These are phyloP conservation scores for Adenanthera pavonina DNA, from an alignment of 306 rosid species.

Conservation along the genomic window DNA sequence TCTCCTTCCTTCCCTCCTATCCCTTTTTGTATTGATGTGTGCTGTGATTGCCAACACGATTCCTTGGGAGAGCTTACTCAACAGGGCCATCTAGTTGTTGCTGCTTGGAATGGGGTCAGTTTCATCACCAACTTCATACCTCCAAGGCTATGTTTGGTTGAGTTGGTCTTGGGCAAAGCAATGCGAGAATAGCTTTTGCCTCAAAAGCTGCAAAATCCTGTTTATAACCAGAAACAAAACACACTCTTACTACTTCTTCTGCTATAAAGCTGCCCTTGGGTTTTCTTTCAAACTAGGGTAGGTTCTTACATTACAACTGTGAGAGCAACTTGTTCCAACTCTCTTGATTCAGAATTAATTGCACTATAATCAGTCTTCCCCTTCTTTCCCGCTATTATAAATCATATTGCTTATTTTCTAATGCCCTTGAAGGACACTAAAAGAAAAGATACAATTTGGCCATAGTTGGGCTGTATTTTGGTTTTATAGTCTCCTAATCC, in stretches of 20 bases:
- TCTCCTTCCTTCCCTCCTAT: neutral
- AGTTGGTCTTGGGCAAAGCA: too few relatives aligned
- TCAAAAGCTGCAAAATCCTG: too few relatives aligned
- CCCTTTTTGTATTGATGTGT: conserved; percentile 31
- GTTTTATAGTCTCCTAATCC: neutral
- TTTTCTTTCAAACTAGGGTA: conserved; percentile 44
- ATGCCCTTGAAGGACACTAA: neutral
- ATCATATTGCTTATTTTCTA: neutral
- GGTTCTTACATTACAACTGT: conserved; percentile 27
- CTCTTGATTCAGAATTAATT: conserved; percentile 32
- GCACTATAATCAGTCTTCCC: neutral
- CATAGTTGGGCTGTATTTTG: neutral
- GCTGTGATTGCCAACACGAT: conserved; percentile 16
- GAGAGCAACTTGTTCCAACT: conserved; percentile 52
- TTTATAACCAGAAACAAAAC: too few relatives aligned
- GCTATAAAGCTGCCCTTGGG: conserved; percentile 19
- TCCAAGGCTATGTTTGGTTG: too few relatives aligned
- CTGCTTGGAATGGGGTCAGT: conserved; percentile 38
- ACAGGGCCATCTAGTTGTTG: conserved; percentile 22
- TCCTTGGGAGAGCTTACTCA: conserved; percentile 15
- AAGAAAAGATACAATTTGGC: neutral
- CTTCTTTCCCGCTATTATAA: neutral
- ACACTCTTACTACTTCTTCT: neutral
- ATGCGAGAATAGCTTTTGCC: too few relatives aligned
- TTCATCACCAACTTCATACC: conserved; percentile 45